These are phyloP conservation scores for Aspergillus puulaauensis DNA, from an alignment of 2,329 filamentous ascomycete species.

Conservation along the genomic window DNA sequence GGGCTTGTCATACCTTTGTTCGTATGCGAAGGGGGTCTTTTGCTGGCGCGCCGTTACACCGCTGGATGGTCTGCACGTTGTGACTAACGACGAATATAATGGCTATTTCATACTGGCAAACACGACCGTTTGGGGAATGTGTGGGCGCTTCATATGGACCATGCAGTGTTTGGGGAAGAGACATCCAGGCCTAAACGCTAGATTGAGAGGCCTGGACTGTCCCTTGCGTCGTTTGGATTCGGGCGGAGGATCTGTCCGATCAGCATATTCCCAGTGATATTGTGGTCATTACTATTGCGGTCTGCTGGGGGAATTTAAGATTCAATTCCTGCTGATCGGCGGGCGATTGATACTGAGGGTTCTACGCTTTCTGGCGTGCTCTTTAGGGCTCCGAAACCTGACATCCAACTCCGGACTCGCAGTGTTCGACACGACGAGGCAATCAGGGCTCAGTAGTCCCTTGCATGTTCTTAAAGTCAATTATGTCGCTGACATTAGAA, in stretches of 20 bases:
- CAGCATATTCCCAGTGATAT: background rate
- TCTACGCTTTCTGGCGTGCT: no score
- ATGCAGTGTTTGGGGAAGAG: constrained; percentile 36
- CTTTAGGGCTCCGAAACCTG: no score
- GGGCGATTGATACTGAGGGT: no score
- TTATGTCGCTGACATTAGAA: background rate
- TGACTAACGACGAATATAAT: constrained; percentile 21
- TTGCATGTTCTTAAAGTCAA: background rate
- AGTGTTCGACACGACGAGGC: background rate
- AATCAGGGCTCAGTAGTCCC: background rate
- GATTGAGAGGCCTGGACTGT: background rate
- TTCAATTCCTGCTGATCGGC: background rate
- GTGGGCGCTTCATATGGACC: constrained; percentile 44
- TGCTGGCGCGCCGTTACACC: constrained; percentile 21
- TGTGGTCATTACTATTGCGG: background rate
- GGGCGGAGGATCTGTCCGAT: background rate
- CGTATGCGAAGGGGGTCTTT: background rate
- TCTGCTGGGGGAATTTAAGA: background rate
- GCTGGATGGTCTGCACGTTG: no score
- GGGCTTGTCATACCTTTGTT: background rate
- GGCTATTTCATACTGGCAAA: constrained; percentile 50
- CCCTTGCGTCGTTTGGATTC: background rate
- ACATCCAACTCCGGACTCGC: no score
- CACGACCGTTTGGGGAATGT: constrained; percentile 44
- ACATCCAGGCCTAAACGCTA: constrained; percentile 36